Base-by-base conservation (phyloP, 352 stramenopile species). In the Globisporangium cylindrosporum region DNA sequence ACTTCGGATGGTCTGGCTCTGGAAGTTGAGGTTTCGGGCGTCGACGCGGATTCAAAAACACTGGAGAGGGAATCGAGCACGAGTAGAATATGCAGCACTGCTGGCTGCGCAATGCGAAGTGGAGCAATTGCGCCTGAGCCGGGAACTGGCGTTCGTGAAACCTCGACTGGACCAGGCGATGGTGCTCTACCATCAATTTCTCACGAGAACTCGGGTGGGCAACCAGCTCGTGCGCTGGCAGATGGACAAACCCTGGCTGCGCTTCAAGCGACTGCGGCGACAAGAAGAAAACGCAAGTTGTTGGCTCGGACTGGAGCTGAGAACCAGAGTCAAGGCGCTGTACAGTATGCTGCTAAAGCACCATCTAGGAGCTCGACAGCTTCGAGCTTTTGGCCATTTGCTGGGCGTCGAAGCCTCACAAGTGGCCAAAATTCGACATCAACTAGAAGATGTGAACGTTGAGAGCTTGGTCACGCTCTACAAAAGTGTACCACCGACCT, bases 181-280 rank as follows among this genome's bases (percentile, higher is more conserved):
- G 38, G 24, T 4, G 14, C 48, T 59, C 8, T 72, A 60, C 22
- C 53, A 43, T 4, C 25, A 25, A 10, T 67, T 72, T 29, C 59
- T 72, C 18, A 41, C 9, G 0, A 34, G 12, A 3, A 72, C 59
- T 2, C 7, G 7, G 2, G 29, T 38, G 15, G 66, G 59, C 2
- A 22, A 12, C 5, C n/a, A 24, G 12, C 53, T 67, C 7, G 59
- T 72, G 27, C 32, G 22, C 20, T 72, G 66, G 66, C 59, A 72
- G 10, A 67, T 72, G 66, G 25, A 67, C 36, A 62, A 64, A 9
- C 66, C 59, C 15, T 72, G 59, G 66, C 29, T 67, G 6, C 38
- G 66, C 2, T 72, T 67, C 66, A 36, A 64, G 55, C 66, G 66
- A 2, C 4, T 64, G 18, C 25, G 59, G 25, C 25, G 38, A 6